Evolutionary conservation across 2,329 filamentous ascomycete species (phyloP).

Genomic region (Nemania abortiva): DNA sequence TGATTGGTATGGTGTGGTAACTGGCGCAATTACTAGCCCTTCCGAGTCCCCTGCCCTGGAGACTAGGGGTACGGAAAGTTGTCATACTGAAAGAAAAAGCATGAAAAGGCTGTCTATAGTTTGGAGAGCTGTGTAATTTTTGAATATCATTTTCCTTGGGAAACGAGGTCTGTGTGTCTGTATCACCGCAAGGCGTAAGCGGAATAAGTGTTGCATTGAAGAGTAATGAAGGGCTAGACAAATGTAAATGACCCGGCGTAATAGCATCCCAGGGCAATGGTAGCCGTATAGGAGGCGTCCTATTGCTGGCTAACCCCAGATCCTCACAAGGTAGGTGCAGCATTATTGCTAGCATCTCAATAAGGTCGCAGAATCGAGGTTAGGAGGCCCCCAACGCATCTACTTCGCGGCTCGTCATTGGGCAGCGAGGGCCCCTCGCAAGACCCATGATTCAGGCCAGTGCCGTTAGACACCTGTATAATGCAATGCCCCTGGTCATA

Average conservation of each 20-base stretch:
- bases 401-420: conserved; percentile 31
- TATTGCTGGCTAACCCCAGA: conserved; percentile 39
- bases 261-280: conserved; percentile 39
- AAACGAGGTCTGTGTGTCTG: conserved; percentile 2
- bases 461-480: conserved; percentile 34
- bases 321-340: conserved; percentile 38
- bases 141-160: neutral
- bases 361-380: conserved; percentile 27
- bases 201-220: conserved; percentile 9
- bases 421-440: conserved; percentile 12
- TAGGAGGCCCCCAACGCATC: conserved; percentile 33
- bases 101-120: conserved; percentile 4
- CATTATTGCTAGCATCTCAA: conserved; percentile 35
- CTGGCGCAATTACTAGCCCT: conserved; percentile 21
- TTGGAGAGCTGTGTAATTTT: neutral
- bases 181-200: conserved; percentile 12
- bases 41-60: conserved; percentile 10
- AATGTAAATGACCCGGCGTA: conserved; percentile 11
- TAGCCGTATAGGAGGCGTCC: conserved; percentile 39
- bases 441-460: conserved; percentile 29
- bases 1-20: conserved; percentile 34
- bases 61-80: conserved; percentile 9
- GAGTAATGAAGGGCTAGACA: conserved; percentile 13
- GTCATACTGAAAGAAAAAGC: conserved; percentile 4
- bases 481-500: conserved; percentile 30